Evolutionary conservation across 2,329 filamentous ascomycete genomes (phyloP), one percentile per base, ranked within the genome.

Genomic region (Aspergillus spinulosporus): DNA sequence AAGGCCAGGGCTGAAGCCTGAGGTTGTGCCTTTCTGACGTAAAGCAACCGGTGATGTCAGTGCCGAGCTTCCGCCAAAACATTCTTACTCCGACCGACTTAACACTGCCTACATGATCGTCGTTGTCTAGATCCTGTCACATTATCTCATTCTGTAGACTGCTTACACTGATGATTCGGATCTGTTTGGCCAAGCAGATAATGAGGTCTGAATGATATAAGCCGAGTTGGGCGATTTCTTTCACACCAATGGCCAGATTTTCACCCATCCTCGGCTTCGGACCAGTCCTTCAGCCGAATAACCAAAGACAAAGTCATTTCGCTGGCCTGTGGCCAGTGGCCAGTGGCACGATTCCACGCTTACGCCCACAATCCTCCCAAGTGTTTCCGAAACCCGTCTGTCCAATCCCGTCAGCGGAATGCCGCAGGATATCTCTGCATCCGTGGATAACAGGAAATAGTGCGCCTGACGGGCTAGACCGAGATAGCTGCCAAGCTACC

Each of bases 41-140:
- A 39, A 45, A 11, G 4, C 29, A 47, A n/a, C 12, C 15, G 50
- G 21, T 52, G 50, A 52, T 52, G 50, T 52, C 50, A 52, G 34
- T 39, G 50, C 50, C 50, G 42, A 52, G 32, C 21, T 39, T 32
- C 42, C 50, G 52, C 36, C 44, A 54, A 34, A 32, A 21, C 45
- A 47, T 34, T 47, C 43, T 26, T 45, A 26, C 14, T 9, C 29
- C 11, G 34, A 21, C 21, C 21, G 21, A 21, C 21, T 21, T 21
- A 21, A 21, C 21, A 21, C 15, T 15, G 28, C 31, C 26, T 7
- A 31, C 26, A 46, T 46, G 26, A 31, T 28, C 43, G 11, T 37
- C 34, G 34, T 12, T 37, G 34, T 11, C 34, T 12, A 12, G 34
- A 37, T 37, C 39, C 39, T 15, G 39, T 42, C 39, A 21, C n/a